Evolutionary conservation across 1,139 yeast species (phyloP), one percentile per base, ranked within the genome.

Genomic region (Hansenula sp.): DNA sequence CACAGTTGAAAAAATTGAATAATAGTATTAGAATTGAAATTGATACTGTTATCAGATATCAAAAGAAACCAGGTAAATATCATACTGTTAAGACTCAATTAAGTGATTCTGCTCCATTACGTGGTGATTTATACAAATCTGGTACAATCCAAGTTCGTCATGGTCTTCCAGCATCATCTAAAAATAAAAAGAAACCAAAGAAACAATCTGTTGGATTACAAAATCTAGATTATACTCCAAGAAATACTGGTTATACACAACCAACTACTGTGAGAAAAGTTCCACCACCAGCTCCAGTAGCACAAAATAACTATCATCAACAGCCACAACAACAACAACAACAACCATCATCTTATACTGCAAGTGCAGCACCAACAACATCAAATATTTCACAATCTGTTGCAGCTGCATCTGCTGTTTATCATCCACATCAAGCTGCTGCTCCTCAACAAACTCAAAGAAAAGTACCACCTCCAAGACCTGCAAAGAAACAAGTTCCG

Each of bases 41-140:
- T 50, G 94, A 83, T 3, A 76, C 86, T 6, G 76, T 86, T 0
- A 75, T 94, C 43, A 77, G 77, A 45, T 94, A 92, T 62, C 87
- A 82, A 63, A 94, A 92, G 73, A 92, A 90, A 59, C 89, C 97
- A 1, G 96, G 96, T 4, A 84, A 83, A 59, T 67, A 74, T 45
- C 92, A 88, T 45, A 62, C 75, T 4, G 83, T 94, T 48, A 90
- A 86, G 60, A 78, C 84, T 53, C 77, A 72, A 36, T 60, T 71
- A 35, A 82, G 82, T 40, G 71, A 68, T 28, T 64, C 79, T 10
- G 81, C 84, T 2, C 89, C 94, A 6, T 62, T 59, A 11, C 59
- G 75, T 46, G 73, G 85, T 35, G 98, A 92, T 61, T 47, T 66
- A 12, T 94, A 94, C 66, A 94, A 92, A 66, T 87, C 96, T 4